These are phyloP conservation scores for Paramecium pentaurelia DNA, from an alignment of 73 alveolate species.

Conservation along the genomic window DNA sequence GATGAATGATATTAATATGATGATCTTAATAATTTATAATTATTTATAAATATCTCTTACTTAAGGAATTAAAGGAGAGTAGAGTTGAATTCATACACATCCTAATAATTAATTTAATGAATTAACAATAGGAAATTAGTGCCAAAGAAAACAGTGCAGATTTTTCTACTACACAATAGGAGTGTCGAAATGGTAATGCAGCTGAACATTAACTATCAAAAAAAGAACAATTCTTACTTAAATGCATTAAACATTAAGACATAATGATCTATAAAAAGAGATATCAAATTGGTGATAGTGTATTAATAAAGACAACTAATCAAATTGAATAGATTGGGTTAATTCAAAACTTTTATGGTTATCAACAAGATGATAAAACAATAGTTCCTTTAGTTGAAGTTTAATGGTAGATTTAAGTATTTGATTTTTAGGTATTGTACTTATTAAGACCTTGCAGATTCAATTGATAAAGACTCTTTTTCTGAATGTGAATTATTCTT, in stretches of 20 bases:
- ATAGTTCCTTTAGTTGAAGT: constrained; percentile 30
- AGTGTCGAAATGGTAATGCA: background rate
- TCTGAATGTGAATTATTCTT: constrained; percentile 19
- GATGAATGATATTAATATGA: background rate
- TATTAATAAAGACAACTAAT: background rate
- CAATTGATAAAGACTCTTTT: background rate
- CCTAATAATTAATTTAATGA: background rate
- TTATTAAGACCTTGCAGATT: background rate
- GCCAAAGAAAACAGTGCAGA: constrained; percentile 15
- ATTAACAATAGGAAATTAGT: background rate
- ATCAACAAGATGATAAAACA: background rate
- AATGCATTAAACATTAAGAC: constrained; percentile 8
- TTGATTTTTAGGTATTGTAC: background rate
- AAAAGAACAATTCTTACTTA: background rate
- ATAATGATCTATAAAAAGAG: constrained; percentile 1
- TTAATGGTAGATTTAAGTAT: background rate
- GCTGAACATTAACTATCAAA: background rate
- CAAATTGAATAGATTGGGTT: background rate
- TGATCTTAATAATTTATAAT: background rate
- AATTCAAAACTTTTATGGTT: background rate
- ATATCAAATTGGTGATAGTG: background rate
- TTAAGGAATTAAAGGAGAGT: background rate
- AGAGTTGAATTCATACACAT: background rate
- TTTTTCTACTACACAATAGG: background rate
- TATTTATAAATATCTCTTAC: background rate